These are phyloP conservation scores for Volvox carteri DNA, from an alignment of 163 green algal genomes.

Conservation along the genomic window DNA sequence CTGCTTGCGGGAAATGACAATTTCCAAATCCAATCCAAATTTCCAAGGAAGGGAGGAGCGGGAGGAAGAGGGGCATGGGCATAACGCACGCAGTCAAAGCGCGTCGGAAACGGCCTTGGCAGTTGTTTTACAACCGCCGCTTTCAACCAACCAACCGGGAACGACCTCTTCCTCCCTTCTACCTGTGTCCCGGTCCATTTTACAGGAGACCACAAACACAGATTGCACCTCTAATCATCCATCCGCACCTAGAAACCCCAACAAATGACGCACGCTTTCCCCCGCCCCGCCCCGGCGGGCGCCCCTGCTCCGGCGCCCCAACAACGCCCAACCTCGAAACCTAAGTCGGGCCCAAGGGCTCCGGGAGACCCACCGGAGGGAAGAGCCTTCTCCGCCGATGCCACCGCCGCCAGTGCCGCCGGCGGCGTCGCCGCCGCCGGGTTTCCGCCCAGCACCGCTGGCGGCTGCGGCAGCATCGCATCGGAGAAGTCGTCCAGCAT, in stretches of 20 bases:
- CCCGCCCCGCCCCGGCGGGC: no score
- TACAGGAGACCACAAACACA: no score
- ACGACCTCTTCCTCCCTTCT: neutral
- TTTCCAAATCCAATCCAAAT: no score
- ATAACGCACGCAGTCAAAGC: neutral
- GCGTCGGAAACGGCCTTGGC: neutral
- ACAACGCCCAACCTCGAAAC: neutral
- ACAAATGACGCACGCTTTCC: no score
- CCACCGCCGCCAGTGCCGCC: neutral
- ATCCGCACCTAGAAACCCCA: no score
- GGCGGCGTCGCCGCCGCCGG: neutral
- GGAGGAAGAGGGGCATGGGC: neutral
- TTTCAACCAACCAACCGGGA: neutral
- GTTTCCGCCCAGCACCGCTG: constrained; percentile 2
- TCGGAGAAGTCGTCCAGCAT: constrained; percentile 26
- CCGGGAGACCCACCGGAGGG: neutral
- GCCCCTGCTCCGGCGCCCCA: neutral
- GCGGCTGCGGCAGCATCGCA: constrained; percentile 19
- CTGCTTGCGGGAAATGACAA: neutral
- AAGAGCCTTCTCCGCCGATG: neutral
- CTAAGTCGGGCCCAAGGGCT: neutral
- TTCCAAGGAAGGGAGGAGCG: neutral
- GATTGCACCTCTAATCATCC: no score
- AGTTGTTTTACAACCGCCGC: neutral
- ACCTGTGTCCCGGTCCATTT: neutral